A percentile compares a stretch with the other conserved stretches of the same genome.
Conservation (phyloP, 2,329 filamentous ascomycete genomes). For the Tolypocladium paradoxum region DNA sequence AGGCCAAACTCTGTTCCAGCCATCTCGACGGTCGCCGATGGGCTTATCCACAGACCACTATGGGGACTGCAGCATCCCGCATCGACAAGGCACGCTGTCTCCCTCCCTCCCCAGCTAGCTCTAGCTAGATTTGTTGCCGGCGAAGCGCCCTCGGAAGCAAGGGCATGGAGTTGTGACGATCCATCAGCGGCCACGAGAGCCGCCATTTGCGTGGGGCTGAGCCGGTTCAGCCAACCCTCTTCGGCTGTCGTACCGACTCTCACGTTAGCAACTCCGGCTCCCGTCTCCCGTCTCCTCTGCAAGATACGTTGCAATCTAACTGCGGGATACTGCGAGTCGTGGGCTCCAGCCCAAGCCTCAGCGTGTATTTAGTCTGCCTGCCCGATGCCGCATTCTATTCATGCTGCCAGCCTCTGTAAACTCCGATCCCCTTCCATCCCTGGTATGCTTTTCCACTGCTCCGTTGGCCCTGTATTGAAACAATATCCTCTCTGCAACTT, state of each 20-base stretch:
- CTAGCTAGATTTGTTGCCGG: not conserved
- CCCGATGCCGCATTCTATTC: not conserved
- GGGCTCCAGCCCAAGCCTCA: not conserved
- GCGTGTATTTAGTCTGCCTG: not conserved
- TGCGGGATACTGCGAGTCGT: not conserved
- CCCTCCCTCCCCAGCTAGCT: not conserved
- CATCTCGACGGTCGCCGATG: not conserved
- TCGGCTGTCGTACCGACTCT: not conserved
- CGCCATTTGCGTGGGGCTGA: not conserved
- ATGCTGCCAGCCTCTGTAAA: not conserved
- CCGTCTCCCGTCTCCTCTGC: not conserved
- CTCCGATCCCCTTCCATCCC: not conserved
- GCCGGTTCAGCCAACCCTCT: not conserved
- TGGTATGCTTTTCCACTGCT: not conserved
- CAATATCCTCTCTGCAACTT: not conserved
- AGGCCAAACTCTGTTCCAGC: not conserved
- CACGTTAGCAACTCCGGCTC: not conserved
- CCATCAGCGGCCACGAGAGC: not conserved
- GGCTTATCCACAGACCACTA: not conserved
- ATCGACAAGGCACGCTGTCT: not conserved
- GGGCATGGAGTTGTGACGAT: not conserved
- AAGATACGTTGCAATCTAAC: not conserved
- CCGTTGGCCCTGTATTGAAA: not conserved
- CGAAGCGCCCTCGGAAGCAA: not conserved
- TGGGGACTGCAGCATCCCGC: not conserved